Conservation (phyloP, 1,139 yeast genomes). For the Saccharomyces hybrid region DNA sequence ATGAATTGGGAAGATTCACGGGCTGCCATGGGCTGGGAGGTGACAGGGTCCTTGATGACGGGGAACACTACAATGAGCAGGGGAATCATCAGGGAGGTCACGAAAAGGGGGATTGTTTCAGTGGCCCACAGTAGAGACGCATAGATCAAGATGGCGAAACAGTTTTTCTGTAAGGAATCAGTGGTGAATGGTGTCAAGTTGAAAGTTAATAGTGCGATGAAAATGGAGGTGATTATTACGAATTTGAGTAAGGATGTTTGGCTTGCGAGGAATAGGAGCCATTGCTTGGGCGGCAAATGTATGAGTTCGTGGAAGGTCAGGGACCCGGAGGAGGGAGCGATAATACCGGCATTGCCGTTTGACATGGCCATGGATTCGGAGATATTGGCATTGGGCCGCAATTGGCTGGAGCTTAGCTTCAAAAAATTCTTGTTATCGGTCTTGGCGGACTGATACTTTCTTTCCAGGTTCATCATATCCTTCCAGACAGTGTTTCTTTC, state of each 20-base stretch:
- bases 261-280: slow-evolving; percentile 11
- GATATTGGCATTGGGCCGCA: neutral
- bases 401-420: neutral
- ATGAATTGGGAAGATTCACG: slow-evolving; percentile 67
- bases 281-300: slow-evolving; percentile 10
- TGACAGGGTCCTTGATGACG: slow-evolving; percentile 53
- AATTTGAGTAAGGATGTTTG: slow-evolving; percentile 35
- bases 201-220: slow-evolving; percentile 39
- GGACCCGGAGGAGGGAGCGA: neutral
- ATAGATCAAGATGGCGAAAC: slow-evolving; percentile 73
- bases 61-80: slow-evolving; percentile 65
- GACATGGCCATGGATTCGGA: neutral
- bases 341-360: neutral
- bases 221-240: slow-evolving; percentile 37
- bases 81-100: slow-evolving; percentile 77
- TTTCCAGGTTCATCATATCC: slow-evolving; percentile 84
- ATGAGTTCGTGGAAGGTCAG: slow-evolving; percentile 12
- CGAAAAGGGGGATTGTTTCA: slow-evolving; percentile 82
- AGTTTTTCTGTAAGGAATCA: slow-evolving; percentile 59
- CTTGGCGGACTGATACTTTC: slow-evolving; percentile 52
- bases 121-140: slow-evolving; percentile 89
- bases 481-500: slow-evolving; percentile 96
- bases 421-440: slow-evolving; percentile 26
- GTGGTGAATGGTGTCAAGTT: slow-evolving; percentile 54
- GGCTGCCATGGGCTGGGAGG: slow-evolving; percentile 45